Conservation (phyloP, 768 basidiomycete species). For the Fomitopsis serialis region DNA sequence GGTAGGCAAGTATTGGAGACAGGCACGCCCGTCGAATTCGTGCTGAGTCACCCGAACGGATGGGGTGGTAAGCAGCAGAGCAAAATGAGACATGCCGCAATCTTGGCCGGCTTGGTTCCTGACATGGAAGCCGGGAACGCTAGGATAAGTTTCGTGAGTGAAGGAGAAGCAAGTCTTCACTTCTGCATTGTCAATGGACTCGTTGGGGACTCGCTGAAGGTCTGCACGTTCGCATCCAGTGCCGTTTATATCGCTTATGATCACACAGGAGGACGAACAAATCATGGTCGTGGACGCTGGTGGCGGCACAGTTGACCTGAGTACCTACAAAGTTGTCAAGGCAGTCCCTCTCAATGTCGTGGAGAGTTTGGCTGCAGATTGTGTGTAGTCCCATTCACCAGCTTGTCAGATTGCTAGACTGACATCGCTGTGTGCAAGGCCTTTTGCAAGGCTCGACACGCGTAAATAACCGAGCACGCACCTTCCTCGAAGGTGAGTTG, state of each 20-base stretch:
- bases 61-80: slow-evolving; percentile 60
- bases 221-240: slow-evolving; percentile 8
- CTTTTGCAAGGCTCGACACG: slow-evolving; percentile 35
- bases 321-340: slow-evolving; percentile 41
- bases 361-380: slow-evolving; percentile 34
- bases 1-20: slow-evolving; percentile 42
- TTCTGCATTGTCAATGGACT: slow-evolving; percentile 47
- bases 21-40: slow-evolving; percentile 38
- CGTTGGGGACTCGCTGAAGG: slow-evolving; percentile 32
- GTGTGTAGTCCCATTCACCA: background rate
- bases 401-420: background rate
- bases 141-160: slow-evolving; percentile 52
- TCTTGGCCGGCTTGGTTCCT: slow-evolving; percentile 44
- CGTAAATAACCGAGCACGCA: slow-evolving; percentile 30
- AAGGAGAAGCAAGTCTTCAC: slow-evolving; percentile 58
- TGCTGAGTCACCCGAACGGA: slow-evolving; percentile 60
- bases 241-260: background rate
- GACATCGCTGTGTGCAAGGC: slow-evolving; percentile 16
- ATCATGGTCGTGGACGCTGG: slow-evolving; percentile 58
- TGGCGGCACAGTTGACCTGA: slow-evolving; percentile 58
- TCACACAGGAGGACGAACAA: slow-evolving; percentile 35
- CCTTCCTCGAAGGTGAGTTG: slow-evolving; percentile 26
- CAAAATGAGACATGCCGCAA: slow-evolving; percentile 49
- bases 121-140: slow-evolving; percentile 31
- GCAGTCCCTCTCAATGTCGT: slow-evolving; percentile 29